Evolutionary conservation across 2,329 filamentous ascomycete species (phyloP).

Genomic region (Trichoderma atrobrunneum): DNA sequence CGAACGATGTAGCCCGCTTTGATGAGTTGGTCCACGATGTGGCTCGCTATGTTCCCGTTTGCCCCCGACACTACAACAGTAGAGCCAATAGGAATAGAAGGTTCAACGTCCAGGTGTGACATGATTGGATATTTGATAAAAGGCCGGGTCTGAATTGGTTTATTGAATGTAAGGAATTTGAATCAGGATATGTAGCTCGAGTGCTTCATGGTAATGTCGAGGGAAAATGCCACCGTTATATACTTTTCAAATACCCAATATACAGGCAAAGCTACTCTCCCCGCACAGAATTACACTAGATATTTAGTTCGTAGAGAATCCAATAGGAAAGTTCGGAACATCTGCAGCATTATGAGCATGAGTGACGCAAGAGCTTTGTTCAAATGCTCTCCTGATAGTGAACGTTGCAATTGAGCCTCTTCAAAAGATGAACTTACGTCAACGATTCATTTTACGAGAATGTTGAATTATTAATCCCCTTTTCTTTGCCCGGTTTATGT

Average conservation of each 20-base stretch:
- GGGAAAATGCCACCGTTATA: not conserved
- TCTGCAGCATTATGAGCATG: not conserved
- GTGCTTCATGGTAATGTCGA: not conserved
- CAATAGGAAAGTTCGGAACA: not conserved
- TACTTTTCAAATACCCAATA: not conserved
- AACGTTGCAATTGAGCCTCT: not conserved
- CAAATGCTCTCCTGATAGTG: not conserved
- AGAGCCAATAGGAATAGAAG: not conserved
- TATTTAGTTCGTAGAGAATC: not conserved
- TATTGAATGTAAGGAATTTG: not conserved
- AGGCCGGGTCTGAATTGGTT: not conserved
- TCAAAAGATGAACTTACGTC: not conserved
- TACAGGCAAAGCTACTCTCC: not conserved
- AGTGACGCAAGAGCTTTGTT: not conserved
- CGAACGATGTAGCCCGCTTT: conserved; percentile 33
- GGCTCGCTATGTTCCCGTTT: conserved; percentile 35
- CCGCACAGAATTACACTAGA: not conserved
- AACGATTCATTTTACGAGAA: not conserved
- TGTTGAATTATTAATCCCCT: not conserved
- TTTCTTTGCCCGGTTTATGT: not conserved
- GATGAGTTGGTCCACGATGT: conserved; percentile 33
- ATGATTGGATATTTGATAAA: not conserved
- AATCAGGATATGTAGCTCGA: not conserved
- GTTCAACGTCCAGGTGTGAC: not conserved
- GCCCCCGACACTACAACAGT: conserved; percentile 31